Conservation (phyloP, 805 yeast genomes). For the Jamesozyma lodderae region DNA sequence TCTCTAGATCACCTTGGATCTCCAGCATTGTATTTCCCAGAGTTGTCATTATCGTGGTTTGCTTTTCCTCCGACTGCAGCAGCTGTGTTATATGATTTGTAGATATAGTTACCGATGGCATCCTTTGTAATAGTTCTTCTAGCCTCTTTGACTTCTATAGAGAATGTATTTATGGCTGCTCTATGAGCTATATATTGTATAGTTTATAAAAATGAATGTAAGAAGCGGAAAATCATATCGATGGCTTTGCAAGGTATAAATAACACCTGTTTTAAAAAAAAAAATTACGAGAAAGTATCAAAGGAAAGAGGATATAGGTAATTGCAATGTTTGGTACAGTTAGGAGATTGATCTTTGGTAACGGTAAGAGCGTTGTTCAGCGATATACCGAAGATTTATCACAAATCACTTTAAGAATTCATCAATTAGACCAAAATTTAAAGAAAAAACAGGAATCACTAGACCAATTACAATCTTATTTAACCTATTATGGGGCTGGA, state of each 20-base stretch:
- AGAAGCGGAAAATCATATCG: too few species aligned
- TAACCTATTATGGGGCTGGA: slow-evolving; percentile 16
- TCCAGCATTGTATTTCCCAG: slow-evolving; percentile 55
- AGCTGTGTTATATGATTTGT: slow-evolving; percentile 16
- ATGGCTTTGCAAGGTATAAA: too few species aligned
- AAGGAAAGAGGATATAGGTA: too few species aligned
- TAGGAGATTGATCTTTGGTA: neutral
- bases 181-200: too few species aligned
- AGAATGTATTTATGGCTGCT: too few species aligned
- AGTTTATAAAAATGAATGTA: too few species aligned
- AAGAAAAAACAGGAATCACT: slow-evolving; percentile 14
- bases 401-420: slow-evolving; percentile 22
- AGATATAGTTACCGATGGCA: slow-evolving; percentile 25
- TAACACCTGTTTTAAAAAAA: too few species aligned
- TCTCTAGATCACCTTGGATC: slow-evolving; percentile 63
- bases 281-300: neutral
- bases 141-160: too few species aligned
- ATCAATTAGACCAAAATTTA: slow-evolving; percentile 18
- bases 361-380: slow-evolving; percentile 16
- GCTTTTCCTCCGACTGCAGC: slow-evolving; percentile 11
- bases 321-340: slow-evolving; percentile 13
- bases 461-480: slow-evolving; percentile 12
- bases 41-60: slow-evolving; percentile 32
- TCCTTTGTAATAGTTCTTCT: too few species aligned
- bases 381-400: slow-evolving; percentile 25